phyloP scores from a whole-genome alignment of 768 basidiomycete genomes.

The Boletus speciosus region DNA sequence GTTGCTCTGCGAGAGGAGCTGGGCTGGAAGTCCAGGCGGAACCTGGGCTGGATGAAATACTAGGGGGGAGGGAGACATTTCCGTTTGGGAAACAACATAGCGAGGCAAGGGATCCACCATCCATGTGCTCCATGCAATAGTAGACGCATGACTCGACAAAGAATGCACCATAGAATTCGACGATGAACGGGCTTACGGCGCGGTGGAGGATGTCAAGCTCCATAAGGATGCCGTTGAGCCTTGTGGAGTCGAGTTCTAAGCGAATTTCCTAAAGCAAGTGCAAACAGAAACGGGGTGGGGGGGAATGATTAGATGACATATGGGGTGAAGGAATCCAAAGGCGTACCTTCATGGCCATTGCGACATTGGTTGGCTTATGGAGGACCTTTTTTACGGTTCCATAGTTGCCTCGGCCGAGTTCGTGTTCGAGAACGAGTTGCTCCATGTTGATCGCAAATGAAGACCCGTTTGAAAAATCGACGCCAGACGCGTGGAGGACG shows the following conservation, averaged over 20 bases:
- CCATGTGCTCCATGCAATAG: slow-evolving; percentile 99
- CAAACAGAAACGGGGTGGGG: background rate
- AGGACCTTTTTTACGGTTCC: slow-evolving; percentile 96
- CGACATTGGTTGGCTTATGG: slow-evolving; percentile 90
- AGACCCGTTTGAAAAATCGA: slow-evolving; percentile 85
- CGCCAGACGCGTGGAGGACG: slow-evolving; percentile 83
- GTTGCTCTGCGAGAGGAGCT: slow-evolving; percentile 60
- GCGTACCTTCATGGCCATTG: slow-evolving; percentile 97
- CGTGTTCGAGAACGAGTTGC: slow-evolving; percentile 85
- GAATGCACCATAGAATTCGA: slow-evolving; percentile 99
- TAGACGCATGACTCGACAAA: slow-evolving; percentile 99
- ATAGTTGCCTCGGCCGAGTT: slow-evolving; percentile 95
- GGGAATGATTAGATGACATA: slow-evolving; percentile 7
- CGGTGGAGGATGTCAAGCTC: slow-evolving; percentile 98
- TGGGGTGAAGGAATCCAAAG: background rate
- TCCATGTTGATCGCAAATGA: slow-evolving; percentile 95
- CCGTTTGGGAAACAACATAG: slow-evolving; percentile 48
- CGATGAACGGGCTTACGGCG: slow-evolving; percentile 85
- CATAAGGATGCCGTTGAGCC: slow-evolving; percentile 96
- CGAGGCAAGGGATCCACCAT: slow-evolving; percentile 92
- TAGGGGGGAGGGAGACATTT: slow-evolving; percentile 33
- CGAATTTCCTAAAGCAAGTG: slow-evolving; percentile 79
- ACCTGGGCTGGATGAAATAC: slow-evolving; percentile 30
- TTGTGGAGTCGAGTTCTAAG: slow-evolving; percentile 89
- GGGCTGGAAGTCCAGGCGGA: slow-evolving; percentile 35